Evolutionary conservation across 139 green algal species (phyloP).

Genomic region (Chlorella sp.): DNA sequence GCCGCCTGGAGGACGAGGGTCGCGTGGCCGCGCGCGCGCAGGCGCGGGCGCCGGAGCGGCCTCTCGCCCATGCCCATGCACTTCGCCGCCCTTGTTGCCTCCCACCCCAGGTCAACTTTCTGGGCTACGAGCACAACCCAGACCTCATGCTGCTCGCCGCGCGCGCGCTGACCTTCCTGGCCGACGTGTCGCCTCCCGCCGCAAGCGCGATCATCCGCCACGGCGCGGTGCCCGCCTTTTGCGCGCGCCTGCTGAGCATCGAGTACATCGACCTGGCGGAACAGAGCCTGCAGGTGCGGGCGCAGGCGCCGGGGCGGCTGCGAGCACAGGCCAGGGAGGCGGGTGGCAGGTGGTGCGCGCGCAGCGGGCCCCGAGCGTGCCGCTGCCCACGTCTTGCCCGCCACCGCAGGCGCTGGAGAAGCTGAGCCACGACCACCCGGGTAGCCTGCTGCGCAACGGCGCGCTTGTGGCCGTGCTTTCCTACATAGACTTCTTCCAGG

Average conservation of each 20-base stretch:
- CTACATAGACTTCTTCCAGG: slow-evolving; percentile 96
- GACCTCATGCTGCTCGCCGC: slow-evolving; percentile 95
- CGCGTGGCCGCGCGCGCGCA: not conserved
- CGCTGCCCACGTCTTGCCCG: no score
- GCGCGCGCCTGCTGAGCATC: slow-evolving; percentile 86
- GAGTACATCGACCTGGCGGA: slow-evolving; percentile 99
- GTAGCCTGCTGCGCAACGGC: slow-evolving; percentile 71
- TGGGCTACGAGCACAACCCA: slow-evolving; percentile 87
- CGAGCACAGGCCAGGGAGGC: no score
- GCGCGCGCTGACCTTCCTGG: slow-evolving; percentile 89
- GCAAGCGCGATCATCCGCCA: slow-evolving; percentile 83
- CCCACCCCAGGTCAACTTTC: slow-evolving; percentile 63
- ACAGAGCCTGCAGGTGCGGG: slow-evolving; percentile 82
- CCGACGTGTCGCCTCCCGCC: slow-evolving; percentile 83
- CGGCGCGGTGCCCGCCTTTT: slow-evolving; percentile 82
- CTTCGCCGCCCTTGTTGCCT: not conserved
- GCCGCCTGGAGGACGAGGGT: not conserved
- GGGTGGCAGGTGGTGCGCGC: no score
- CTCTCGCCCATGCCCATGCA: not conserved
- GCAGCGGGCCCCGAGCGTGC: no score
- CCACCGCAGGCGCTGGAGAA: slow-evolving; percentile 95
- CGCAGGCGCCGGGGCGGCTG: no score
- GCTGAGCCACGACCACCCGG: slow-evolving; percentile 87
- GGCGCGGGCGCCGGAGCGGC: not conserved
- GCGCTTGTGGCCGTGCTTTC: slow-evolving; percentile 87